Evolutionary conservation across 1,284 basidiomycete genomes (phyloP).

Genomic region (Moesziomyces parantarcticus): DNA sequence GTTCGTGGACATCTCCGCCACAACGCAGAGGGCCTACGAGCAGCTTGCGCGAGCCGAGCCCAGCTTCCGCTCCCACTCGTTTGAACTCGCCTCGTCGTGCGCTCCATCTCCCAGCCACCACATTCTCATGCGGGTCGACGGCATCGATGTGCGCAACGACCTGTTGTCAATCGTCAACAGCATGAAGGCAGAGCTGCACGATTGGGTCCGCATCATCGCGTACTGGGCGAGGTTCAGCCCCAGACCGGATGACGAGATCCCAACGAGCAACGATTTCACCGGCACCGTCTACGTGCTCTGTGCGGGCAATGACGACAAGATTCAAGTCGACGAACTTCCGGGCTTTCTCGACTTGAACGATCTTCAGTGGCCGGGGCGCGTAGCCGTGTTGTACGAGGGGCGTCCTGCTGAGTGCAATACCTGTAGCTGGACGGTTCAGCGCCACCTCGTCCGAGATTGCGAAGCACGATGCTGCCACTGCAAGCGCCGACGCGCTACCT

Average conservation of each 20-base stretch:
- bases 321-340: not conserved
- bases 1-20: not conserved
- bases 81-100: not conserved
- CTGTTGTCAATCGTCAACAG: not conserved
- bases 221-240: conserved; percentile 1
- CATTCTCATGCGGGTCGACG: not conserved
- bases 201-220: not conserved
- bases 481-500: too few relatives aligned
- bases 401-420: conserved; percentile 1
- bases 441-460: conserved; percentile 1
- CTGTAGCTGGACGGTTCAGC: not conserved
- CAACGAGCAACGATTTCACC: not conserved
- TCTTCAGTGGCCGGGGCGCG: not conserved
- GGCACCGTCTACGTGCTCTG: not conserved
- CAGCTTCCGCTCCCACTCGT: not conserved
- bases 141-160: not conserved
- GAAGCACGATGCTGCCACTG: too few relatives aligned
- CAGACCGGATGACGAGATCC: not conserved
- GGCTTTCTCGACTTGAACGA: conserved; percentile 1
- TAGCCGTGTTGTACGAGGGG: not conserved
- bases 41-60: not conserved
- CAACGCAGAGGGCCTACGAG: not conserved
- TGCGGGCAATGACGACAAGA: not conserved
- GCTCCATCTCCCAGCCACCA: not conserved
- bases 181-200: not conserved